Evolutionary conservation across 208 protist species (phyloP).

Genomic region (Leptomonas pyrrhocoris): DNA sequence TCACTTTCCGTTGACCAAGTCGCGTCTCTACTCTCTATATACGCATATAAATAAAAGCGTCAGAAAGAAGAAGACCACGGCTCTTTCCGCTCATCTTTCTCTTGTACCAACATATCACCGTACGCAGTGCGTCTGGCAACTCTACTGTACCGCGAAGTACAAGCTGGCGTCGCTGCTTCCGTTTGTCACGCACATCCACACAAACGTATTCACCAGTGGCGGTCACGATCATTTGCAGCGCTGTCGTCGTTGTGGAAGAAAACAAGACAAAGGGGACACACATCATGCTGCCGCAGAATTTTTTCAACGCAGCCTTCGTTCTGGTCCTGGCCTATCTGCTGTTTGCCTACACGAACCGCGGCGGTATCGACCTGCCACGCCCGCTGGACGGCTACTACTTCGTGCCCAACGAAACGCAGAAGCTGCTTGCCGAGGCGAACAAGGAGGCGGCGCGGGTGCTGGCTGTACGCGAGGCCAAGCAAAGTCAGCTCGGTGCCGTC

Average conservation of each 20-base stretch:
- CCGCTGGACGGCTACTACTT: conserved; percentile 27
- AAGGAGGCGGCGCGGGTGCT: conserved; percentile 31
- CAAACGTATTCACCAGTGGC: no score
- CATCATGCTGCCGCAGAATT: conserved; percentile 13
- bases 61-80: no score
- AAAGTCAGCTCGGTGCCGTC: conserved; percentile 5
- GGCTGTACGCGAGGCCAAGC: conserved; percentile 14
- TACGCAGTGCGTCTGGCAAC: no score
- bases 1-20: not conserved
- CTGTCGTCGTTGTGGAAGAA: not conserved
- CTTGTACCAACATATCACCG: no score
- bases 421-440: conserved; percentile 32
- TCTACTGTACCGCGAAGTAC: no score
- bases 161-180: no score
- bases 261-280: not conserved
- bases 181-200: no score
- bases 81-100: no score
- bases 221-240: not conserved
- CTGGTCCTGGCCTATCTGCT: conserved; percentile 31
- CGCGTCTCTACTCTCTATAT: not conserved
- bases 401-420: conserved; percentile 34
- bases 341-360: conserved; percentile 25
- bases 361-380: conserved; percentile 21
- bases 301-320: conserved; percentile 16
- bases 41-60: no score